Conservation (phyloP, 306 rosid genomes). For the Castanospermum australe region DNA sequence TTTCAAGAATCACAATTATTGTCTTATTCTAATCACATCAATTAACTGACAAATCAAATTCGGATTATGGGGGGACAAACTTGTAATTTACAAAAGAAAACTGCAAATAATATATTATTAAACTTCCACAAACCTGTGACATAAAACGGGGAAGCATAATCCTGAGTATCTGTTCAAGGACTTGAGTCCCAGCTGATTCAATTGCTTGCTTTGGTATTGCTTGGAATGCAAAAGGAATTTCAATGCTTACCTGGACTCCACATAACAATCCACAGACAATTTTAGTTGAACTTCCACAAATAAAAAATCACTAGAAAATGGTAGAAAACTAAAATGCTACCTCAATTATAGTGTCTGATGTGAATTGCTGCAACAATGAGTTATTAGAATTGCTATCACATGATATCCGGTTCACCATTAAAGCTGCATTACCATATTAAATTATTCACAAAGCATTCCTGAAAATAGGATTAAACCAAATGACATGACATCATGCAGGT, state of each 20-base stretch:
- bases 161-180: slow-evolving; percentile 61
- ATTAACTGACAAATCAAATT: not conserved
- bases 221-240: slow-evolving; percentile 57
- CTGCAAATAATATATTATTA: not conserved
- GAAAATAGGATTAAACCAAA: slow-evolving; percentile 48
- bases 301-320: not conserved
- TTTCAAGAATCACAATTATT: not conserved
- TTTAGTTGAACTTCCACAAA: not conserved
- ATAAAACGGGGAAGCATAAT: slow-evolving; percentile 72
- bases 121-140: slow-evolving; percentile 54
- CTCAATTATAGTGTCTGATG: slow-evolving; percentile 67
- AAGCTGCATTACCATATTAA: slow-evolving; percentile 72
- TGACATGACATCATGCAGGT: slow-evolving; percentile 40
- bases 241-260: slow-evolving; percentile 56
- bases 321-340: slow-evolving; percentile 18
- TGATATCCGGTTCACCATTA: slow-evolving; percentile 63
- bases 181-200: slow-evolving; percentile 74
- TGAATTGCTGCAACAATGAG: slow-evolving; percentile 46
- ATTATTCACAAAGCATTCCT: slow-evolving; percentile 58
- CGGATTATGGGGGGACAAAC: not conserved
- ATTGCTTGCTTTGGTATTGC: slow-evolving; percentile 58
- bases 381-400: slow-evolving; percentile 40
- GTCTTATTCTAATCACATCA: not conserved
- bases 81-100: not conserved
- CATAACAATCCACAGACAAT: slow-evolving; percentile 5